A percentile compares a stretch with the other conserved stretches of the same genome.
phyloP scores from a whole-genome alignment of 768 basidiomycete genomes.

The Tephrocybe rancida region DNA sequence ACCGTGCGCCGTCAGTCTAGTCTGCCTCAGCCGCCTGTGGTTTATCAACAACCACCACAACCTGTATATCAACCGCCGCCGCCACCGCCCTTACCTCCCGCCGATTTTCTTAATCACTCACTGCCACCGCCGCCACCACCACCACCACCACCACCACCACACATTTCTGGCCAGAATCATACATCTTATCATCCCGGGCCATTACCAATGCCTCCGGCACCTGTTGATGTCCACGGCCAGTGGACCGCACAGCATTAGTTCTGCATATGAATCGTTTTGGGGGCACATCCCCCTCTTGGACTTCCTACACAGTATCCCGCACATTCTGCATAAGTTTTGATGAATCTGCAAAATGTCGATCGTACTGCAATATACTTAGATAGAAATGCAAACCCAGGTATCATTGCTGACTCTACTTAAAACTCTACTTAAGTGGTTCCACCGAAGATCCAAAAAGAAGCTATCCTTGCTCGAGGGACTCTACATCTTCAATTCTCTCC shows the following conservation, averaged over 20 bases:
- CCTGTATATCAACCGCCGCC: constrained; percentile 31
- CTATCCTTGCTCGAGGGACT: neutral
- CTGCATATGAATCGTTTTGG: neutral
- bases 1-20: constrained; percentile 44
- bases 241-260: constrained; percentile 32
- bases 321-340: constrained; percentile 6
- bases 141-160: constrained; percentile 28
- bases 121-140: constrained; percentile 37
- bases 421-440: neutral
- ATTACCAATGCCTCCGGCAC: constrained; percentile 41
- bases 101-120: constrained; percentile 27
- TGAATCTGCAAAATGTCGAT: constrained; percentile 1
- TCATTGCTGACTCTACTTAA: neutral
- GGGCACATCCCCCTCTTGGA: neutral
- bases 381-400: constrained; percentile 4
- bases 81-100: constrained; percentile 40
- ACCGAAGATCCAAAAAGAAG: too few relatives aligned
- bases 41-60: constrained; percentile 35
- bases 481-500: constrained; percentile 19
- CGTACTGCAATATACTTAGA: constrained; percentile 5
- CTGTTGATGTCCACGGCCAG: constrained; percentile 34
- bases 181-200: constrained; percentile 39
- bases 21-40: constrained; percentile 52
- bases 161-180: constrained; percentile 3
- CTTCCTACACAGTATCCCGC: too few relatives aligned